phyloP scores from a whole-genome alignment of 768 basidiomycete genomes.

The Amyloporia xantha region DNA sequence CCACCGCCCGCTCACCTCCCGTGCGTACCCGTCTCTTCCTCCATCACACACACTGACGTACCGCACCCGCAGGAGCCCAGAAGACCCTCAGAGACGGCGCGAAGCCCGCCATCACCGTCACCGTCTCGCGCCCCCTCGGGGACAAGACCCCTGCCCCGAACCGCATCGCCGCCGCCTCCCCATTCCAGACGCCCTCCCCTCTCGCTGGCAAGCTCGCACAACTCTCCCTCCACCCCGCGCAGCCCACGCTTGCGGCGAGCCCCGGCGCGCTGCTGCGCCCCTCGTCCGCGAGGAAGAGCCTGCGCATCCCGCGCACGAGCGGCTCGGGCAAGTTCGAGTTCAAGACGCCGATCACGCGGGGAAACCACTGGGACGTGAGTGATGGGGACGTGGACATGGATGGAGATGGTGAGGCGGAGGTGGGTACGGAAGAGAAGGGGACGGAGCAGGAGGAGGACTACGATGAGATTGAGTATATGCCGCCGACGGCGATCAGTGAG shows the following conservation, averaged over 20 bases:
- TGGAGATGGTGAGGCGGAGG: constrained; percentile 26
- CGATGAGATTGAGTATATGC: constrained; percentile 51
- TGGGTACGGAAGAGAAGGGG: constrained; percentile 18
- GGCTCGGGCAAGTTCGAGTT: constrained; percentile 31
- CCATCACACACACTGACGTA: too few relatives aligned
- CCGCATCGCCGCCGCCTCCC: constrained; percentile 29
- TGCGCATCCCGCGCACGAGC: constrained; percentile 47
- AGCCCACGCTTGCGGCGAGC: constrained; percentile 20
- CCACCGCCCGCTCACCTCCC: constrained; percentile 23
- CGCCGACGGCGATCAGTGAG: constrained; percentile 45
- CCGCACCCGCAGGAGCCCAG: constrained; percentile 1
- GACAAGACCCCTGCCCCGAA: constrained; percentile 80
- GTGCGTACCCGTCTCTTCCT: constrained; percentile 19
- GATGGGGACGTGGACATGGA: constrained; percentile 46
- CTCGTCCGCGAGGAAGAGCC: constrained; percentile 61
- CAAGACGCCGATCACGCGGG: constrained; percentile 60
- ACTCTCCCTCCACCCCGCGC: constrained; percentile 27
- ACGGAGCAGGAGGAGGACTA: constrained; percentile 24
- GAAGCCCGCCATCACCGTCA: constrained; percentile 19
- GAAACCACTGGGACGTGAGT: constrained; percentile 73
- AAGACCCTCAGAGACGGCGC: constrained; percentile 4
- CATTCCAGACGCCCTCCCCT: constrained; percentile 27
- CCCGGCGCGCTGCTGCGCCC: constrained; percentile 44
- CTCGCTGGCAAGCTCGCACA: constrained; percentile 29
- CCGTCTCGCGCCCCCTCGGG: constrained; percentile 49